Conservation (phyloP, 371 early-diverging fungal genomes). For the Rhizoclosmatium hyalinum region DNA sequence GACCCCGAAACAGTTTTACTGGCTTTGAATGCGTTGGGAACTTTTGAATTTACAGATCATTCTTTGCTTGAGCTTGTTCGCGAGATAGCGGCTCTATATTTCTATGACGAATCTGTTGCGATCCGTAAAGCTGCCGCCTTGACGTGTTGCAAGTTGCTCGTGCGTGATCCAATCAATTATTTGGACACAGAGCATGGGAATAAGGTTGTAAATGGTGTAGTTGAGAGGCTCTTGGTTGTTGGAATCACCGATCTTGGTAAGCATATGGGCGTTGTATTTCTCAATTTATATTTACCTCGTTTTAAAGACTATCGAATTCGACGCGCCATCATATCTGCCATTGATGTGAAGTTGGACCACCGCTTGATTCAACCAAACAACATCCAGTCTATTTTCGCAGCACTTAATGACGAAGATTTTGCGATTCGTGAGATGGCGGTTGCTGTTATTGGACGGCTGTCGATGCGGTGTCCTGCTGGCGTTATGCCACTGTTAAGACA, state of each 20-base stretch:
- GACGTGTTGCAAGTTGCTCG: conserved; percentile 83
- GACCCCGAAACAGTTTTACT: conserved; percentile 82
- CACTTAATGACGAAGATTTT: conserved; percentile 93
- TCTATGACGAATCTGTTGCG: conserved; percentile 82
- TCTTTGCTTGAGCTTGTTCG: conserved; percentile 91
- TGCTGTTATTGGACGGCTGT: conserved; percentile 85
- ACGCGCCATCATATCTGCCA: conserved; percentile 77
- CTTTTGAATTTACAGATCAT: conserved; percentile 85
- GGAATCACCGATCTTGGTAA: conserved; percentile 83
- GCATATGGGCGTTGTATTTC: conserved; percentile 19
- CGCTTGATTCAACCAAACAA: conserved; percentile 91
- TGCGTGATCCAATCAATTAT: conserved; percentile 54
- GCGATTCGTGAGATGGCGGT: conserved; percentile 85
- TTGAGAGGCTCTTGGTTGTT: conserved; percentile 85
- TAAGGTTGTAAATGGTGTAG: conserved; percentile 86
- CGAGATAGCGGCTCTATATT: conserved; percentile 82
- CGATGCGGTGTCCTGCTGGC: conserved; percentile 88
- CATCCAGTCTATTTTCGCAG: conserved; percentile 86
- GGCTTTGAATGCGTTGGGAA: conserved; percentile 82
- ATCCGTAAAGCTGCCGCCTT: conserved; percentile 89
- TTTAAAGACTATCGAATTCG: conserved; percentile 75
- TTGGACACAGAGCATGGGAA: conserved; percentile 84
- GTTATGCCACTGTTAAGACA: conserved; percentile 89
- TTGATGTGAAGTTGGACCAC: conserved; percentile 85
- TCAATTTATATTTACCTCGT: not conserved